These are phyloP conservation scores for Fusarium sororula DNA, from an alignment of 2,329 filamentous ascomycete genomes.

Conservation along the genomic window DNA sequence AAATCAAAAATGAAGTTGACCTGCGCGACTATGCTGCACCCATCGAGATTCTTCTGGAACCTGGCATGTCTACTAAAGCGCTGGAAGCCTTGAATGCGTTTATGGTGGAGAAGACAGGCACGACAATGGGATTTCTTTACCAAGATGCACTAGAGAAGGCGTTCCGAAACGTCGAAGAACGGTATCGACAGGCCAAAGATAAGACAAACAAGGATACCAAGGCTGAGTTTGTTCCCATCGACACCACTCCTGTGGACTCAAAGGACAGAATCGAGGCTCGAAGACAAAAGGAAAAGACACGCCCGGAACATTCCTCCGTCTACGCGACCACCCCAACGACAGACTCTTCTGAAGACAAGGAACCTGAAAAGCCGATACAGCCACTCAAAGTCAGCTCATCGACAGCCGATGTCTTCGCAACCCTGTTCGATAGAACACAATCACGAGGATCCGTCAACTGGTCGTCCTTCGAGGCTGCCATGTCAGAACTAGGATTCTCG, in stretches of 20 bases:
- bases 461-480: conserved; percentile 52
- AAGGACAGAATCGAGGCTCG: conserved; percentile 47
- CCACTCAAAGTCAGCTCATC: conserved; percentile 50
- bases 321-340: conserved; percentile 43
- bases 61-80: conserved; percentile 49
- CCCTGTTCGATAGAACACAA: conserved; percentile 45
- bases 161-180: conserved; percentile 45
- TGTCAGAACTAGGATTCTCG: conserved; percentile 54
- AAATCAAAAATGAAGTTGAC: conserved; percentile 51
- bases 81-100: conserved; percentile 50
- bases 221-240: background rate
- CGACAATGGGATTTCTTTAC: conserved; percentile 55
- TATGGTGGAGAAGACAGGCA: conserved; percentile 50
- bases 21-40: conserved; percentile 52
- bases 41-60: conserved; percentile 54
- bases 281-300: conserved; percentile 56
- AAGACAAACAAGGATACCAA: conserved; percentile 33
- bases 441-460: conserved; percentile 47
- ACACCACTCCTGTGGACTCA: conserved; percentile 30
- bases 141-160: conserved; percentile 53
- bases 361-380: background rate
- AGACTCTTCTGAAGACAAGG: background rate
- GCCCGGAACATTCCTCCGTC: conserved; percentile 48
- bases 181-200: conserved; percentile 40
- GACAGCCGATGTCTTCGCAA: conserved; percentile 51